Percentiles rank a stretch among this genome's conserved stretches.
These are phyloP conservation scores for Aquilaria malaccensis DNA, from an alignment of 345 rosid genomes.

Conservation along the genomic window DNA sequence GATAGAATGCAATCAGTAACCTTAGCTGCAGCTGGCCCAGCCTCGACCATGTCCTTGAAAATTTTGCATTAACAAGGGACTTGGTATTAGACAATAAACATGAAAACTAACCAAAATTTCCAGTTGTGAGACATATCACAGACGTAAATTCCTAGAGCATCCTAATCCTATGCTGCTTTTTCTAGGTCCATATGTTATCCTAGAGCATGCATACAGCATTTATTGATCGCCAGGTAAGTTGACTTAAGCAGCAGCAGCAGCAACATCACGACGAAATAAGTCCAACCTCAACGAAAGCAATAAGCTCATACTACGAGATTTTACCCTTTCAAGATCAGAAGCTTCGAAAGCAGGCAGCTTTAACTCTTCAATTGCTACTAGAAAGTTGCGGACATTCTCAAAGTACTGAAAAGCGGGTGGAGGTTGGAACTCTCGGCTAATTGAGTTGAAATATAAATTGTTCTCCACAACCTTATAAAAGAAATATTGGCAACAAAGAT, in stretches of 20 bases:
- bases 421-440: conserved; percentile 55
- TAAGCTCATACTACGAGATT: too few relatives aligned
- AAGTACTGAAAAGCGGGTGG: conserved; percentile 81
- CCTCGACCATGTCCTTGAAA: conserved; percentile 66
- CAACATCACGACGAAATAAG: too few relatives aligned
- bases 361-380: conserved; percentile 69
- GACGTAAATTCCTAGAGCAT: background rate
- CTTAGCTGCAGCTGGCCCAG: conserved; percentile 56
- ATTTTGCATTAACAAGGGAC: conserved; percentile 7
- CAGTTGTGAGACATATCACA: background rate
- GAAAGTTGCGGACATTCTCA: conserved; percentile 85
- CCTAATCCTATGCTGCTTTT: too few relatives aligned
- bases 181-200: too few relatives aligned
- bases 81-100: conserved; percentile 8
- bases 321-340: conserved; percentile 92
- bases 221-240: too few relatives aligned
- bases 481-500: background rate
- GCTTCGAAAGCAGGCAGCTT: conserved; percentile 89
- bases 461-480: conserved; percentile 69
- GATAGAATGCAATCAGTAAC: conserved; percentile 85
- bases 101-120: background rate
- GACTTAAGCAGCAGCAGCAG: too few relatives aligned
- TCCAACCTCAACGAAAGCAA: too few relatives aligned
- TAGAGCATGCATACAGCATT: too few relatives aligned
- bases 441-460: conserved; percentile 34